Evolutionary conservation across 306 rosid species (phyloP), one percentile per base, ranked within the genome.

Genomic region (Echinosophora koreensis): DNA sequence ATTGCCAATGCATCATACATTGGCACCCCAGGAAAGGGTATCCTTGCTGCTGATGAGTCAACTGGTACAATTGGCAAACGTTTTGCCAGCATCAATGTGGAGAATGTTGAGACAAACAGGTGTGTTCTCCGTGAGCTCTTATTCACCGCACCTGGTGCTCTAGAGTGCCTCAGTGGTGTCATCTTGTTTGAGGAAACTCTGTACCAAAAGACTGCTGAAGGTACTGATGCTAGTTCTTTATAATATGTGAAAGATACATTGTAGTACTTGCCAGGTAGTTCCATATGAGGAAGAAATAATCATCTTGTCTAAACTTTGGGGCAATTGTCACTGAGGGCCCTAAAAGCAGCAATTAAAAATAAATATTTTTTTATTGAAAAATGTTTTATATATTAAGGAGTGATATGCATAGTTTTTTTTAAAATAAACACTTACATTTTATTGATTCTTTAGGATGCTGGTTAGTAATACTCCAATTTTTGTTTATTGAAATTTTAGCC

Each of bases 21-120:
- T 70, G 99, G 96, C 16, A 87, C 90, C 71, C 98, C 99, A 2
- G 99, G 98, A 39, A 95, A 95, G 90, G 99, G 99, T 71, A 95
- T 95, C 63, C 97, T 95, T 18, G 99, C 99, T 8, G 99, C 99
- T 6, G 99, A 95, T 42, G 99, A 95, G 65, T 92, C 98, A 6
- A 95, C 99, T 0, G 98, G 99, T 12, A 92, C 99, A 3, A 95
- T 95, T 3, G 99, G 99, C 17, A 95, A 95, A 78, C 99, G 99
- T 75, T 75, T 95, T 0, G 69, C 89, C 5, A 87, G 96, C 89
- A 95, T 95, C 63, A 88, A 83, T 2, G 97, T 92, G 7, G 97
- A 90, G 81, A 95, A 95, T 39, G 69, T 35, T 1, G 99, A 95
- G 47, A 41, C 86, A 3, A 95, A 92, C 83, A 79, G 99, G 66